Conservation (phyloP, 2,329 filamentous ascomycete genomes). For the Trichophaea hybrida region DNA sequence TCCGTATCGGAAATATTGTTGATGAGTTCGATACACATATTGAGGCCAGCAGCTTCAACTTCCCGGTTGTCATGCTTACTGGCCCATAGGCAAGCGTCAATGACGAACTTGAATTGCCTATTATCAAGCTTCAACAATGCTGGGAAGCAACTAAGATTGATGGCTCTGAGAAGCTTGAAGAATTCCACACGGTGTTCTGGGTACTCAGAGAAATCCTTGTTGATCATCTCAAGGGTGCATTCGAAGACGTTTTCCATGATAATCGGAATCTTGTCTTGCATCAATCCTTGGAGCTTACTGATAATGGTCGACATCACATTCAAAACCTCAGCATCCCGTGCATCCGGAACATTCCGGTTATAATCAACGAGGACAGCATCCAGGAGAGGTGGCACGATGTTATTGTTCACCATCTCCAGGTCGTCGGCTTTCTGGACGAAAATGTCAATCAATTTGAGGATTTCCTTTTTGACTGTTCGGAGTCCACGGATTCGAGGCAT, state of each 20-base stretch:
- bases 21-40: slow-evolving; percentile 95
- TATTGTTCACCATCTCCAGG: slow-evolving; percentile 76
- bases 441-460: slow-evolving; percentile 92
- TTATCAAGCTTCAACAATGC: slow-evolving; percentile 86
- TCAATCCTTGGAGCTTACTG: slow-evolving; percentile 89
- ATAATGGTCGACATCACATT: slow-evolving; percentile 98
- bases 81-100: slow-evolving; percentile 99
- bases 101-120: slow-evolving; percentile 97
- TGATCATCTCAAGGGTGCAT: slow-evolving; percentile 98
- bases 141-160: slow-evolving; percentile 95
- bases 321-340: slow-evolving; percentile 87
- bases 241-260: slow-evolving; percentile 99
- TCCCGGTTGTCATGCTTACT: slow-evolving; percentile 99
- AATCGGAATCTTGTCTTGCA: slow-evolving; percentile 94
- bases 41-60: slow-evolving; percentile 87
- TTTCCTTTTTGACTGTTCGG: slow-evolving; percentile 98
- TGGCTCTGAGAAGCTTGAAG: slow-evolving; percentile 89
- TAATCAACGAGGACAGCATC: slow-evolving; percentile 93
- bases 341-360: slow-evolving; percentile 89
- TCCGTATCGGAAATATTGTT: slow-evolving; percentile 95
- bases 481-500: slow-evolving; percentile 92
- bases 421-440: slow-evolving; percentile 98
- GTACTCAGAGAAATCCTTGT: slow-evolving; percentile 99
- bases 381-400: slow-evolving; percentile 88
- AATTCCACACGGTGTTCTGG: slow-evolving; percentile 99